Percentiles rank a stretch among this genome's conserved stretches.
Conservation (phyloP, 108 stramenopile genomes). For the Nitzschia sp. region DNA sequence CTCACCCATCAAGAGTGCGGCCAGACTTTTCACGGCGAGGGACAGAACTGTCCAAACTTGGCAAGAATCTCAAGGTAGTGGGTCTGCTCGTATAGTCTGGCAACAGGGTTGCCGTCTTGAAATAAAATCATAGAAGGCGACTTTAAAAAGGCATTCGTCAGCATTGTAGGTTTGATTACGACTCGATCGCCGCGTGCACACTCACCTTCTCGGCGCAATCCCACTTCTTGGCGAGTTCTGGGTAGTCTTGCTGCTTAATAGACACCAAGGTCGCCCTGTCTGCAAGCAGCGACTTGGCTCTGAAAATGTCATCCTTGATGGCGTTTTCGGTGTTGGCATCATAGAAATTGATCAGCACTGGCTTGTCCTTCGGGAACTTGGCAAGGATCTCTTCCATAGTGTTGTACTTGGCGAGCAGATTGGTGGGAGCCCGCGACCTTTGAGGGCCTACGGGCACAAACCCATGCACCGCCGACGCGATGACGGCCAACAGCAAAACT, state of each 20-base stretch:
- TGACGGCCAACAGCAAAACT: neutral
- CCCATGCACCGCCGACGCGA: neutral
- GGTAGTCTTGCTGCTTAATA: conserved; percentile 69
- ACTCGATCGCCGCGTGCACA: neutral
- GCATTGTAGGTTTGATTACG: neutral
- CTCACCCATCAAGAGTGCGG: no score
- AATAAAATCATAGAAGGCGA: conserved; percentile 59
- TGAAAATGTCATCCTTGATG: conserved; percentile 57
- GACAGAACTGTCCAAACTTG: conserved; percentile 43
- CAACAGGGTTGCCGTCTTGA: conserved; percentile 51
- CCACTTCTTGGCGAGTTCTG: conserved; percentile 61
- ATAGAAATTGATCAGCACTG: conserved; percentile 63
- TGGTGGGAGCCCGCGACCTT: neutral
- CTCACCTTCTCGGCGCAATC: conserved; percentile 18
- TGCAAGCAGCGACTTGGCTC: conserved; percentile 43
- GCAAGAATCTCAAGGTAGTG: conserved; percentile 54
- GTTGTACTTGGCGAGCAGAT: conserved; percentile 50
- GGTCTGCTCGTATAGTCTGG: conserved; percentile 45
- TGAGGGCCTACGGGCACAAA: neutral
- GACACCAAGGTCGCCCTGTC: conserved; percentile 47
- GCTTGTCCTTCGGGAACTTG: conserved; percentile 55
- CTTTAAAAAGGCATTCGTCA: conserved; percentile 21
- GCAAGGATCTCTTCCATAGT: conserved; percentile 61
- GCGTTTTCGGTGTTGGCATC: conserved; percentile 47
- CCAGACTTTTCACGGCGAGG: neutral